phyloP scores from a whole-genome alignment of 306 rosid species.

The Quercus glauca region DNA sequence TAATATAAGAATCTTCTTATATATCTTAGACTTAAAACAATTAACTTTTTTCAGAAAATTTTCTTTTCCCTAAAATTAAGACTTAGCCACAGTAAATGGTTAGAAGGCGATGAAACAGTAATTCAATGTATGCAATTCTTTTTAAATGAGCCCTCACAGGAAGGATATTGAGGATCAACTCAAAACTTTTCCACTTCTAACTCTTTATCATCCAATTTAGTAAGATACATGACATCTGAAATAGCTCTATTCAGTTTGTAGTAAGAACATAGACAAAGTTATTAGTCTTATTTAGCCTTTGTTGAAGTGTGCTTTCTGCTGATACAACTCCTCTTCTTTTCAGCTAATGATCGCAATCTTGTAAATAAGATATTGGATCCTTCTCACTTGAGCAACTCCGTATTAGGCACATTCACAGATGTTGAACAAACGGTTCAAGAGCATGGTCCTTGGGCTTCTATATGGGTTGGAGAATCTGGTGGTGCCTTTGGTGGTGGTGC shows the following conservation, averaged over 20 bases:
- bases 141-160: neutral
- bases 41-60: neutral
- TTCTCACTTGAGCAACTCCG: constrained; percentile 37
- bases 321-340: constrained; percentile 15
- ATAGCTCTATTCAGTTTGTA: constrained; percentile 18
- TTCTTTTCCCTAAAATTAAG: neutral
- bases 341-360: constrained; percentile 67
- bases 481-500: constrained; percentile 95
- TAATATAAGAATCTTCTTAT: neutral
- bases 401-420: constrained; percentile 42
- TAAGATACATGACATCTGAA: neutral
- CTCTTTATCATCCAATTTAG: neutral
- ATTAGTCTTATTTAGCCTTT: too few relatives aligned
- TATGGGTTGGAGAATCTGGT: constrained; percentile 99
- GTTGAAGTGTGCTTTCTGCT: neutral
- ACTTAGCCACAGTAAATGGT: neutral
- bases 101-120: neutral
- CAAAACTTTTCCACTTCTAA: neutral
- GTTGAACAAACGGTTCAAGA: constrained; percentile 51
- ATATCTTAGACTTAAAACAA: neutral
- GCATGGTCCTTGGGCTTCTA: constrained; percentile 77
- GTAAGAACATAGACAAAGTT: too few relatives aligned
- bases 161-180: neutral
- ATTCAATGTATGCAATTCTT: neutral
- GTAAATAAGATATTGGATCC: constrained; percentile 70